These are phyloP conservation scores for Protomyces inouyei DNA, from an alignment of 1,139 yeast species.

Conservation along the genomic window DNA sequence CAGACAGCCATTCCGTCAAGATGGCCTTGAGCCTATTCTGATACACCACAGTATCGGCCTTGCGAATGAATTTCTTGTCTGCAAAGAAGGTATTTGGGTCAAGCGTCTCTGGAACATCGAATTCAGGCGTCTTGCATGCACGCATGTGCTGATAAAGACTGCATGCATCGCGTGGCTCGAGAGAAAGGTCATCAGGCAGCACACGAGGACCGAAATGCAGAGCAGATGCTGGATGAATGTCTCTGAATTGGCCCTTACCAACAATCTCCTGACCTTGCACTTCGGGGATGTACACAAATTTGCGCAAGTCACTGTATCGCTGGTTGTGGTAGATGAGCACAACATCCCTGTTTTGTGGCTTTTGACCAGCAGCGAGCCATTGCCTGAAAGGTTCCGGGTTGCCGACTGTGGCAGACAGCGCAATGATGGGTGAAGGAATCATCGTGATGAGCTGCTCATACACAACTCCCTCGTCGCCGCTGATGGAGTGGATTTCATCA, in stretches of 20 bases:
- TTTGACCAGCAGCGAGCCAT: constrained; percentile 28
- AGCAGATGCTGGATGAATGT: constrained; percentile 28
- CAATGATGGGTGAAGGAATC: constrained; percentile 28
- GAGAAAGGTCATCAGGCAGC: constrained; percentile 25
- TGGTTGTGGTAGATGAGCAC: constrained; percentile 27
- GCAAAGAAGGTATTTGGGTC: constrained; percentile 27
- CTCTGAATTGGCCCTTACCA: constrained; percentile 15
- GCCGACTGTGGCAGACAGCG: constrained; percentile 30
- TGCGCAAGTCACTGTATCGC: constrained; percentile 28
- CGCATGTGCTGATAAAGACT: constrained; percentile 25
- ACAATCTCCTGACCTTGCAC: constrained; percentile 17
- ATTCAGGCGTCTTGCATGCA: constrained; percentile 24
- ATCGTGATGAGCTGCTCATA: constrained; percentile 26
- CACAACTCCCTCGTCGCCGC: constrained; percentile 28
- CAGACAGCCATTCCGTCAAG: constrained; percentile 27
- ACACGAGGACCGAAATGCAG: constrained; percentile 26
- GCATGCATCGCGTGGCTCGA: constrained; percentile 27
- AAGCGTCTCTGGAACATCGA: constrained; percentile 24
- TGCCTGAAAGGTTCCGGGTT: constrained; percentile 25
- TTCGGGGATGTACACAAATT: constrained; percentile 27
- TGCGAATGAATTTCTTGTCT: constrained; percentile 23
- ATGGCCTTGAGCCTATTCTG: constrained; percentile 23
- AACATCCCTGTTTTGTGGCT: constrained; percentile 25
- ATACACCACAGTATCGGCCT: constrained; percentile 27
- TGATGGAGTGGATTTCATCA: constrained; percentile 28